Evolutionary conservation across 495 filamentous ascomycete genomes (phyloP).

Genomic region (Darksidea phi): DNA sequence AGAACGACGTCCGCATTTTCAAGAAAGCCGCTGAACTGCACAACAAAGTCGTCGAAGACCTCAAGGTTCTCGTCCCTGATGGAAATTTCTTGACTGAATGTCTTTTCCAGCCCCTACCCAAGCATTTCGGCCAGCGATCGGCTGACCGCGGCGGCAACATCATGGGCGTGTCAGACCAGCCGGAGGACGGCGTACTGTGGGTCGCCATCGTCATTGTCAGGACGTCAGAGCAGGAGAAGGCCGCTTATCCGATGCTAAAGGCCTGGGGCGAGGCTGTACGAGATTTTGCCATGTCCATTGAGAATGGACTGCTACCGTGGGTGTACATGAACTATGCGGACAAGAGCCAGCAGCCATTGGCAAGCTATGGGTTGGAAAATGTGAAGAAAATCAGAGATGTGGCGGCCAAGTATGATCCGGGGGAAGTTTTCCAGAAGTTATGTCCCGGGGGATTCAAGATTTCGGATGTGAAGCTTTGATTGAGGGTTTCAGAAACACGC

Average conservation of each 20-base stretch:
- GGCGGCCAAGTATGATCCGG: slow-evolving; percentile 17
- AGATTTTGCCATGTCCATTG: not conserved
- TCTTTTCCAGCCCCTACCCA: slow-evolving; percentile 25
- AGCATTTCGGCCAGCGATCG: slow-evolving; percentile 1
- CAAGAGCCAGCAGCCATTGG: slow-evolving; percentile 6
- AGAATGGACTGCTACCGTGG: slow-evolving; percentile 1
- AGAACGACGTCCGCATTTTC: slow-evolving; percentile 22
- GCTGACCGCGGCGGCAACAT: slow-evolving; percentile 22
- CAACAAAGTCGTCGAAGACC: slow-evolving; percentile 14
- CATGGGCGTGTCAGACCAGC: slow-evolving; percentile 8
- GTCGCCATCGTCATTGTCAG: slow-evolving; percentile 11
- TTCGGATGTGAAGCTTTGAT: not conserved
- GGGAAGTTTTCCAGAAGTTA: slow-evolving; percentile 12
- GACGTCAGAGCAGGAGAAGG: slow-evolving; percentile 6
- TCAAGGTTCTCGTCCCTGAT: slow-evolving; percentile 7
- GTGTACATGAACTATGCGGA: slow-evolving; percentile 23
- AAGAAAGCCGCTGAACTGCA: slow-evolving; percentile 22
- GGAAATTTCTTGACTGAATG: slow-evolving; percentile 16
- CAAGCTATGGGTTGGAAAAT: slow-evolving; percentile 16
- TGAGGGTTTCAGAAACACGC: too few relatives aligned
- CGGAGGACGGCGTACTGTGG: not conserved
- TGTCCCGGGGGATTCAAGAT: slow-evolving; percentile 15
- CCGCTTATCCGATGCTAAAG: slow-evolving; percentile 10
- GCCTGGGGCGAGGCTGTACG: slow-evolving; percentile 8
- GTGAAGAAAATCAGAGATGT: not conserved